These are phyloP conservation scores for Hypoxylon sp. DNA, from an alignment of 2,329 filamentous ascomycete genomes.

Conservation along the genomic window DNA sequence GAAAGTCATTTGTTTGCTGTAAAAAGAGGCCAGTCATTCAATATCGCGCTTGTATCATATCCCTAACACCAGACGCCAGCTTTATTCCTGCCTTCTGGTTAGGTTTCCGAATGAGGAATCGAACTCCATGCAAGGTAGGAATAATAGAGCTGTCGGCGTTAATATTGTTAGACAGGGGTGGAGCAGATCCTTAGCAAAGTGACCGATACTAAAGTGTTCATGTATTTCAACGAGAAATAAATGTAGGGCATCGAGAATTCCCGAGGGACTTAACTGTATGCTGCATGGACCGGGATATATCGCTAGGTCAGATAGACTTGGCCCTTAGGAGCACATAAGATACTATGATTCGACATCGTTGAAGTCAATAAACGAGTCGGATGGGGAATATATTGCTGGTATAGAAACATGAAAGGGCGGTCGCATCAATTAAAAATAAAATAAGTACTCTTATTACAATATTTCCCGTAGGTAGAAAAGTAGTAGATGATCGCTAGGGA, in stretches of 20 bases:
- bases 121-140: constrained; percentile 17
- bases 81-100: constrained; percentile 9
- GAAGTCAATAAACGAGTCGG: background rate
- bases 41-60: constrained; percentile 6
- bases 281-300: constrained; percentile 9
- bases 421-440: background rate
- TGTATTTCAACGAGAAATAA: constrained; percentile 5
- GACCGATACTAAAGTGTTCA: constrained; percentile 10
- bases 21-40: background rate
- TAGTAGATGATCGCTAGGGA: background rate
- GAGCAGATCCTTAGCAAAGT: constrained; percentile 6
- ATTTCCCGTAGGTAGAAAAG: background rate
- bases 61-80: constrained; percentile 15
- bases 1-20: background rate
- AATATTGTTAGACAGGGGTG: constrained; percentile 20
- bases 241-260: constrained; percentile 7
- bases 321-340: constrained; percentile 4
- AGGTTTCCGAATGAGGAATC: constrained; percentile 27
- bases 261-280: constrained; percentile 6
- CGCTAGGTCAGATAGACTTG: background rate
- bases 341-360: constrained; percentile 6
- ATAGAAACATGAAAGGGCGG: background rate
- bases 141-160: constrained; percentile 16
- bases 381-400: background rate
- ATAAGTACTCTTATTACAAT: background rate